These are phyloP conservation scores for Cyclotella cryptica DNA, from an alignment of 108 stramenopile species.

Conservation along the genomic window DNA sequence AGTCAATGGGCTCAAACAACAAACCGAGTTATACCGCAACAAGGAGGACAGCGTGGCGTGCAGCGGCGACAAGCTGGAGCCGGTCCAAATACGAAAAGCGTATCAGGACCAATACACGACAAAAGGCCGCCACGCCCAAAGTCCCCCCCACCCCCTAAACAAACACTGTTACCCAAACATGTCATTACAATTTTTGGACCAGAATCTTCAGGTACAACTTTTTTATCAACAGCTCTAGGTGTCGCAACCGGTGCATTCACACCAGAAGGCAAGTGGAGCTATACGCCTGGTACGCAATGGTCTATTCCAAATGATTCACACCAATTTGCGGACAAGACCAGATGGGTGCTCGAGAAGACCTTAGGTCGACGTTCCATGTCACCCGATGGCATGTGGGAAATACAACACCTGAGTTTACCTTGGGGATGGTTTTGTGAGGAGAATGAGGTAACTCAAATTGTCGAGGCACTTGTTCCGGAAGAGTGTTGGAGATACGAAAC, in stretches of 20 bases:
- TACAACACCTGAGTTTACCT: slow-evolving; percentile 30
- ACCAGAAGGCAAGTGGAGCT: slow-evolving; percentile 17
- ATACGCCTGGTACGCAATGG: slow-evolving; percentile 10
- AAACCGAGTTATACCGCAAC: not conserved
- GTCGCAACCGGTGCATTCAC: slow-evolving; percentile 28
- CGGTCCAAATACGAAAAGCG: not conserved
- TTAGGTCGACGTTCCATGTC: slow-evolving; percentile 13
- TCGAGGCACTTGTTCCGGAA: slow-evolving; percentile 19
- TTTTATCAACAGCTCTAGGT: slow-evolving; percentile 30
- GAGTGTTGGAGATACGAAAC: slow-evolving; percentile 28
- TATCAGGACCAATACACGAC: not conserved
- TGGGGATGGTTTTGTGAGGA: slow-evolving; percentile 27
- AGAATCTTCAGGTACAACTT: slow-evolving; percentile 50
- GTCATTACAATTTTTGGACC: slow-evolving; percentile 50
- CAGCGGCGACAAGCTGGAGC: not conserved
- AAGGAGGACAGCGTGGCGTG: not conserved
- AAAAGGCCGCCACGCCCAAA: slow-evolving; percentile 10
- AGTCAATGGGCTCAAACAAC: not conserved
- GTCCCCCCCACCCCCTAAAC: slow-evolving; percentile 13
- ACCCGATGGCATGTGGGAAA: slow-evolving; percentile 29
- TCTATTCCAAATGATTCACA: not conserved
- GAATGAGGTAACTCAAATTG: slow-evolving; percentile 7
- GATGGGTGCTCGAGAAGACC: slow-evolving; percentile 9
- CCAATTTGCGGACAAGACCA: not conserved
- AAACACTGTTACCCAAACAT: slow-evolving; percentile 27